phyloP scores from a whole-genome alignment of 495 filamentous ascomycete genomes.

The Xylaria scruposa region DNA sequence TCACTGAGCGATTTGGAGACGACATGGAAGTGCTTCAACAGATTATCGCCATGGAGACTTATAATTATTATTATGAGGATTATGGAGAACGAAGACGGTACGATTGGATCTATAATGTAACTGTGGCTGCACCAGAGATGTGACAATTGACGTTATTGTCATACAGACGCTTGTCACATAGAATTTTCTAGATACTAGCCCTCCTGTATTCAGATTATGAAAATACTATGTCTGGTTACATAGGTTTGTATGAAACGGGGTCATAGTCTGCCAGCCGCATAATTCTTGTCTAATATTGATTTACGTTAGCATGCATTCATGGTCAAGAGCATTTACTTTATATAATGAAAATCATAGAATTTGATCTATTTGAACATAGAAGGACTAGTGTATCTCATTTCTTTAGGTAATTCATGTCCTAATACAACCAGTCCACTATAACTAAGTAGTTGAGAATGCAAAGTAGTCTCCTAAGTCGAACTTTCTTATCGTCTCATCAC shows the following conservation, averaged over 20 bases:
- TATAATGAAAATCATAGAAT: not conserved
- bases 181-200: not conserved
- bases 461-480: not conserved
- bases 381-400: not conserved
- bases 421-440: not conserved
- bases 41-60: not conserved
- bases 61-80: not conserved
- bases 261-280: not conserved
- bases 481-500: not conserved
- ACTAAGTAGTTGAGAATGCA: not conserved
- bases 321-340: not conserved
- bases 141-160: not conserved
- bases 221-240: not conserved
- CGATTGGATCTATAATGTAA: not conserved
- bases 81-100: not conserved
- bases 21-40: slow-evolving; percentile 10
- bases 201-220: not conserved
- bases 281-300: not conserved
- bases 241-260: not conserved
- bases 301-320: not conserved
- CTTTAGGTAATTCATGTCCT: not conserved
- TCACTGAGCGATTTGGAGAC: slow-evolving; percentile 9
- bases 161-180: not conserved
- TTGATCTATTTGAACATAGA: not conserved
- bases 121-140: not conserved